Base-by-base conservation (phyloP, 2,329 filamentous ascomycete species). In the Ophiostoma tasmaniense region DNA sequence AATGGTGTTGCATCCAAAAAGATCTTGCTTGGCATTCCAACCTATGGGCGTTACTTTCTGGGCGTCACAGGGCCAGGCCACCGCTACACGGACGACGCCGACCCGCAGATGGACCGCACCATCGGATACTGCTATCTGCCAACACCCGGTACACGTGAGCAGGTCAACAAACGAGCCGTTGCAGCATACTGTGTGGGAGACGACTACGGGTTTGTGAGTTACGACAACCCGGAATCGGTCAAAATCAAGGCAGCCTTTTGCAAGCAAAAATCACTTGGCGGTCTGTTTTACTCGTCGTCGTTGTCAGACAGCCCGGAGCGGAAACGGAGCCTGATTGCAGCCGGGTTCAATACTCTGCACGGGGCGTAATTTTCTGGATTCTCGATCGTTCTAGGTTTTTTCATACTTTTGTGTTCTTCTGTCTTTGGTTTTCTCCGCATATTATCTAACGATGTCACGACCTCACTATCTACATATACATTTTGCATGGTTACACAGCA, bases 211-310 rank as follows among this genome's bases (percentile, higher is more conserved):
- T 93, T 93, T 73, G 86, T 94, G 59, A 89, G 86, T 1, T 95
- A 94, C 76, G 91, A 95, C 77, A 93, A 90, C 72, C 87, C 89
- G 3, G 85, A 89, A 61, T 93, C 90, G 2, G 90, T 94, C 42
- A 84, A 84, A 77, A 84, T 88, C 77, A 95, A 95, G 79, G 91
- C 89, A 1, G 80, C 82, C 7, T 94, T 89, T 76, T 91, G 88
- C 77, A 89, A 87, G 74, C 85, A 90, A 74, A 88, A 89, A 73
- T 84, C 85, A 35, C 80, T 95, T 22, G 91, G 88, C 35, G 91
- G 91, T 0, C 78, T 95, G 10, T 94, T 93, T 77, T 95, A 93
- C 78, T 93, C 90, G 89, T 88, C 89, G 67, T 90, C 88, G n/a
- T 89, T 89, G 17, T 87, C 85, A 2, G 91, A 95, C 79, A 84